Conservation (phyloP, 768 basidiomycete species). For the Collybia nuda region DNA sequence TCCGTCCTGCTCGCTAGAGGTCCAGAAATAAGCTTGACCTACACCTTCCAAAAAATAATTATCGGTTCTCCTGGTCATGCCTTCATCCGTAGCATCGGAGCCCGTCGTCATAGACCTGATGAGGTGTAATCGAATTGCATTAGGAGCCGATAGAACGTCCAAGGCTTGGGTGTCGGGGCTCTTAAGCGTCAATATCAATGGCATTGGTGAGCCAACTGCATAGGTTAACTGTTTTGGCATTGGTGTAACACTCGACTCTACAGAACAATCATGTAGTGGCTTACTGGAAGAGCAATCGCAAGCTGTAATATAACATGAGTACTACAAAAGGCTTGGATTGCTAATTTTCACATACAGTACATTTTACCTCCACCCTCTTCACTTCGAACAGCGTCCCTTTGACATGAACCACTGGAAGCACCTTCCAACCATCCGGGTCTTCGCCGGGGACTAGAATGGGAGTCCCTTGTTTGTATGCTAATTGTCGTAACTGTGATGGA, state of each 20-base stretch:
- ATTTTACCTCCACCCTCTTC: conserved; percentile 29
- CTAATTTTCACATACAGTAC: conserved; percentile 24
- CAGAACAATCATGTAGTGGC: conserved; percentile 5
- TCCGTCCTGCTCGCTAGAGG: conserved; percentile 28
- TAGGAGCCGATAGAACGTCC: conserved; percentile 44
- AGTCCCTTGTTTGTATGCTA: conserved; percentile 31
- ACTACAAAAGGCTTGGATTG: not conserved
- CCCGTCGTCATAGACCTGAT: conserved; percentile 49
- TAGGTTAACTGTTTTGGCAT: conserved; percentile 41
- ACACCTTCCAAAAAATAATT: conserved; percentile 43
- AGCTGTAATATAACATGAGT: conserved; percentile 20
- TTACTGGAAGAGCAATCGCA: conserved; percentile 49
- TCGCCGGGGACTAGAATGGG: conserved; percentile 31
- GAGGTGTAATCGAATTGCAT: conserved; percentile 40
- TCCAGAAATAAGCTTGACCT: conserved; percentile 53
- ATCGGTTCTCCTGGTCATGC: conserved; percentile 37
- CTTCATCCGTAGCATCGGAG: conserved; percentile 41
- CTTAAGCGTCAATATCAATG: conserved; percentile 45
- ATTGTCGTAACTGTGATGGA: conserved; percentile 31
- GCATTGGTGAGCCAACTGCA: conserved; percentile 50
- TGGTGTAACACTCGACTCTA: not conserved
- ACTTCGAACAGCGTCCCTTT: conserved; percentile 32
- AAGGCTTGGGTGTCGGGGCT: conserved; percentile 46
- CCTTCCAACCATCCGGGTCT: conserved; percentile 39
- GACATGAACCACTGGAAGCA: conserved; percentile 22